phyloP scores from a whole-genome alignment of 2,329 filamentous ascomycete species.

The Blastomyces percursus region DNA sequence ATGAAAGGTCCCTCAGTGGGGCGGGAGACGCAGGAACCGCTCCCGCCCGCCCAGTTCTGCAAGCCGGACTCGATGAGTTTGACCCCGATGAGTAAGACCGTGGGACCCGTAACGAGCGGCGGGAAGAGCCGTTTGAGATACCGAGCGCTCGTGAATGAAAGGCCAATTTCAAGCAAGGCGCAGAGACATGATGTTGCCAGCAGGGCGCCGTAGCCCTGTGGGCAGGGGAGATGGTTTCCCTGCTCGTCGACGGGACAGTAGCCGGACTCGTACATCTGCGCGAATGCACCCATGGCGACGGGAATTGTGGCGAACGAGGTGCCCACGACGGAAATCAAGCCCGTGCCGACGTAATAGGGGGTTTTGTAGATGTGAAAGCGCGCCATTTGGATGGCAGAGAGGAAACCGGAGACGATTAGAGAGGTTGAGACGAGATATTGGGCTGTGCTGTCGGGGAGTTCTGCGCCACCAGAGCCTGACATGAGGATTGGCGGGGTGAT shows the following conservation, averaged over 20 bases:
- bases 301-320: conserved; percentile 58
- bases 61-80: conserved; percentile 53
- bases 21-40: conserved; percentile 36
- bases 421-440: conserved; percentile 60
- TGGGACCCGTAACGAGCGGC: conserved; percentile 57
- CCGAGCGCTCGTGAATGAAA: conserved; percentile 53
- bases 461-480: conserved; percentile 44
- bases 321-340: conserved; percentile 56
- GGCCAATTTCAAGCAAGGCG: conserved; percentile 47
- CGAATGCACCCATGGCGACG: conserved; percentile 50
- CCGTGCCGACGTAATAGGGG: conserved; percentile 54
- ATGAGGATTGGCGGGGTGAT: conserved; percentile 53
- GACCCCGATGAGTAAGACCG: conserved; percentile 56
- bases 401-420: conserved; percentile 55
- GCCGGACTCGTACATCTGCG: conserved; percentile 54
- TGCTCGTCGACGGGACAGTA: conserved; percentile 48
- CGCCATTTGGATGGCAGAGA: conserved; percentile 56
- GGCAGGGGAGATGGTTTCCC: conserved; percentile 51
- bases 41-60: conserved; percentile 58
- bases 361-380: conserved; percentile 53
- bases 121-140: conserved; percentile 54
- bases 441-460: conserved; percentile 44
- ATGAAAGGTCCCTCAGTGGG: conserved; percentile 38
- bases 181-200: conserved; percentile 45
- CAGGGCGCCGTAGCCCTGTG: conserved; percentile 55